Percentiles rank a stretch among this genome's conserved stretches.
Evolutionary conservation across 805 yeast genomes (phyloP).

Genomic region (Candida sithepensis): DNA sequence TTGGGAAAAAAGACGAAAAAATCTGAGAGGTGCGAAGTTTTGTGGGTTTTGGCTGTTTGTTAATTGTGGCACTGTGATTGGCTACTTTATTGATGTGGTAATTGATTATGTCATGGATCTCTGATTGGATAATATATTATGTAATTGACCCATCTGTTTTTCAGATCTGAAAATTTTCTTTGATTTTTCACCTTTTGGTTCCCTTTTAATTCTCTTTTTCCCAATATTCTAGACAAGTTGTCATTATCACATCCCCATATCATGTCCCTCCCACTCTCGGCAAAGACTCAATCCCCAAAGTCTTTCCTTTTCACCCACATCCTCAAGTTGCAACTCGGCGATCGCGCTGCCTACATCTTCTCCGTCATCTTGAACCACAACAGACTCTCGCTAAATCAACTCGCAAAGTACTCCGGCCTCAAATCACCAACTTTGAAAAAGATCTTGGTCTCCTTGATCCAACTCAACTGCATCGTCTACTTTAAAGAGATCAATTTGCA

Average conservation of each 20-base stretch:
- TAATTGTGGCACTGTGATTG: neutral
- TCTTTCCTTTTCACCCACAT: constrained; percentile 55
- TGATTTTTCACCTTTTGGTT: neutral
- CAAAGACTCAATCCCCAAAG: constrained; percentile 56
- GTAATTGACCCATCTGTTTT: no score
- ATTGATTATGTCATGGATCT: neutral
- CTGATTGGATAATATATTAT: no score
- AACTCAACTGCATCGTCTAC: constrained; percentile 68
- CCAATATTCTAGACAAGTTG: neutral
- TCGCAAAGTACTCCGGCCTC: constrained; percentile 44
- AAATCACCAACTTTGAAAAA: constrained; percentile 53
- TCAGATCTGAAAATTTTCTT: neutral
- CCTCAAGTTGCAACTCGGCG: constrained; percentile 60
- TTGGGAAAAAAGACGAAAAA: no score
- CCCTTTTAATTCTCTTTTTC: neutral
- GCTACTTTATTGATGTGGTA: neutral
- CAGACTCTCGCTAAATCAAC: constrained; percentile 53
- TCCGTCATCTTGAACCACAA: constrained; percentile 65
- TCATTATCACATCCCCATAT: neutral
- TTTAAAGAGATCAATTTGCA: constrained; percentile 48
- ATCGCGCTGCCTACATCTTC: constrained; percentile 62
- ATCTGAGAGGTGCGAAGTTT: neutral
- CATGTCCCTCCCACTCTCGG: constrained; percentile 29
- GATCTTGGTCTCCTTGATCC: constrained; percentile 71
- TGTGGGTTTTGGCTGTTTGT: neutral